Conservation (phyloP, 2,329 filamentous ascomycete genomes). For the Calonectria hongkongensis region DNA sequence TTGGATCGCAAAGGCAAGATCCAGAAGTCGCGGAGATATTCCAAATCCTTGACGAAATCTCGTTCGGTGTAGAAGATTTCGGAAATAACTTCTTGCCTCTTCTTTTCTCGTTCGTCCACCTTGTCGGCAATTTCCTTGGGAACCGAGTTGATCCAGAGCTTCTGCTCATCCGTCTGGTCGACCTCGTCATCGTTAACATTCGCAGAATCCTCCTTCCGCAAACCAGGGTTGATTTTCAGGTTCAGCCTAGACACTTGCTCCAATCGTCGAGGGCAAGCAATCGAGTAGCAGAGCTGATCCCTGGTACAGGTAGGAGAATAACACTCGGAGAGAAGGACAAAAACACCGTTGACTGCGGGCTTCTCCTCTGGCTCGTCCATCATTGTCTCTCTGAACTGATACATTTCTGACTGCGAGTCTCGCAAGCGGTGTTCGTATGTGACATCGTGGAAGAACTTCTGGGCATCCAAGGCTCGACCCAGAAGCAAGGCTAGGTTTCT, state of each 20-base stretch:
- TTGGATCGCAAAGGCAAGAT: constrained; percentile 91
- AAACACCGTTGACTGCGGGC: constrained; percentile 90
- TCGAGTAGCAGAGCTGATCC: constrained; percentile 97
- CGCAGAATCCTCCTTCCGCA: constrained; percentile 79
- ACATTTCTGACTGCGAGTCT: constrained; percentile 95
- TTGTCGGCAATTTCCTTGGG: constrained; percentile 95
- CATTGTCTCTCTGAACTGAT: constrained; percentile 95
- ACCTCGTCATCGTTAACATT: constrained; percentile 84
- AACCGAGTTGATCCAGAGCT: constrained; percentile 99
- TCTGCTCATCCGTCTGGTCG: constrained; percentile 94
- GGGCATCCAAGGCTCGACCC: constrained; percentile 93
- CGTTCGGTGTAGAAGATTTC: constrained; percentile 99
- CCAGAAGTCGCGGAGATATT: constrained; percentile 99
- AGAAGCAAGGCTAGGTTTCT: constrained; percentile 93
- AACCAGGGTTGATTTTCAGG: constrained; percentile 91
- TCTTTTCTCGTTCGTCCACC: constrained; percentile 93
- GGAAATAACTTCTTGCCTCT: constrained; percentile 97
- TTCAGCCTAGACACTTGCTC: constrained; percentile 97
- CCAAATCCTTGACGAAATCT: constrained; percentile 98
- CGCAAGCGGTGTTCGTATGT: constrained; percentile 97
- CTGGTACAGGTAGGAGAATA: constrained; percentile 98
- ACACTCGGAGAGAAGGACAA: constrained; percentile 96
- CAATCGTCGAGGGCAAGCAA: constrained; percentile 93
- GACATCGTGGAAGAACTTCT: constrained; percentile 99
- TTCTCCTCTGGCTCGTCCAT: constrained; percentile 88